Conservation (phyloP, 345 rosid genomes). For the Camelina hispida region DNA sequence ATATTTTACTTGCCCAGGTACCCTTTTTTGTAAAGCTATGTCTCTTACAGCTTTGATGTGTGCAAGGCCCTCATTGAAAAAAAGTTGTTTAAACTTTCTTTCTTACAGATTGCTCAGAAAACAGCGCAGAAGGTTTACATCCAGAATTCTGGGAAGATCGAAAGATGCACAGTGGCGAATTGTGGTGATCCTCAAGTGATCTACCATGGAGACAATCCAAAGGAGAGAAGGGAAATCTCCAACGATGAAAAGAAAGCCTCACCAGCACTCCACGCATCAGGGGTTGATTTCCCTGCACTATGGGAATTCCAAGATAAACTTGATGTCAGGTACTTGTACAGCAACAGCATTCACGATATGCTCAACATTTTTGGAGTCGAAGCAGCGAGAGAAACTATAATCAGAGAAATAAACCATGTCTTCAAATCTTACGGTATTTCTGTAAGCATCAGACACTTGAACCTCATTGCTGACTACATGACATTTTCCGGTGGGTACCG, state of each 20-base stretch:
- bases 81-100: neutral
- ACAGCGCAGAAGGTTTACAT: slow-evolving; percentile 84
- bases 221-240: slow-evolving; percentile 59
- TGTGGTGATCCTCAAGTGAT: slow-evolving; percentile 77
- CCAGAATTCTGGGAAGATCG: slow-evolving; percentile 79
- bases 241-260: slow-evolving; percentile 55
- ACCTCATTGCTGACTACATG: slow-evolving; percentile 91
- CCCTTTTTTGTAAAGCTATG: slow-evolving; percentile 18
- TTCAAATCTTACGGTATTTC: slow-evolving; percentile 81
- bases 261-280: slow-evolving; percentile 75
- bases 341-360: slow-evolving; percentile 80
- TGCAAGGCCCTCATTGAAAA: slow-evolving; percentile 7
- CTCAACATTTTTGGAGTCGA: slow-evolving; percentile 86
- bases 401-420: slow-evolving; percentile 80
- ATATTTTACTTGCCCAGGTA: slow-evolving; percentile 90
- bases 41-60: slow-evolving; percentile 5
- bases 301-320: slow-evolving; percentile 75
- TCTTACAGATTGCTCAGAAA: slow-evolving; percentile 72
- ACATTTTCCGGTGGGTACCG: slow-evolving; percentile 86
- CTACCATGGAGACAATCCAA: slow-evolving; percentile 77
- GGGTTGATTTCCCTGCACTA: slow-evolving; percentile 72
- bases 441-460: slow-evolving; percentile 76
- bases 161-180: slow-evolving; percentile 60
- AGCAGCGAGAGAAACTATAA: slow-evolving; percentile 92
- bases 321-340: slow-evolving; percentile 79